A percentile compares a stretch with the other conserved stretches of the same genome.
phyloP scores from a whole-genome alignment of 2,329 filamentous ascomycete species.

The Fusarium sp. region DNA sequence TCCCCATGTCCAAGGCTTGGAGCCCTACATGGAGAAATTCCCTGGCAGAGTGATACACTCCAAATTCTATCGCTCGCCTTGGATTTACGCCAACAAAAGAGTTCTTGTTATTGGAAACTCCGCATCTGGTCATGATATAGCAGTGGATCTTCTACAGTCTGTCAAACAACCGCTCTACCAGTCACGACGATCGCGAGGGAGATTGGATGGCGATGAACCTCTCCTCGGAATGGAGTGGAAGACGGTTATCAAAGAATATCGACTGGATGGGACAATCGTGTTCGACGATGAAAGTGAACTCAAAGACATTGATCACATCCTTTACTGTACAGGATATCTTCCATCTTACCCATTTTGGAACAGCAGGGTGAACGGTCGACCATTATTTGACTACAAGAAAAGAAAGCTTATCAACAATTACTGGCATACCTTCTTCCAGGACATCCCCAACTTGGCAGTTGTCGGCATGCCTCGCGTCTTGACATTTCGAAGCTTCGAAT shows the following conservation, averaged over 20 bases:
- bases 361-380: slow-evolving; percentile 51
- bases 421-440: slow-evolving; percentile 62
- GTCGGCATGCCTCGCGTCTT: slow-evolving; percentile 61
- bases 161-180: slow-evolving; percentile 58
- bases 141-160: slow-evolving; percentile 48
- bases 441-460: slow-evolving; percentile 58
- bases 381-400: slow-evolving; percentile 59
- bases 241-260: slow-evolving; percentile 58
- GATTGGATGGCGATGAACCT: slow-evolving; percentile 61
- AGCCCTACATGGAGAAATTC: slow-evolving; percentile 49
- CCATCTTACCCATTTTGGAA: slow-evolving; percentile 62
- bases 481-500: slow-evolving; percentile 65
- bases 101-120: slow-evolving; percentile 56
- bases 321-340: slow-evolving; percentile 56
- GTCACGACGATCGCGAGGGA: slow-evolving; percentile 58
- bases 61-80: slow-evolving; percentile 55
- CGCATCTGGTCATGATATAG: slow-evolving; percentile 54
- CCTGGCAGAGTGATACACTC: slow-evolving; percentile 55
- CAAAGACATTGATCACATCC: slow-evolving; percentile 49
- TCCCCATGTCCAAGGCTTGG: slow-evolving; percentile 56
- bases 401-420: slow-evolving; percentile 57
- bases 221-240: slow-evolving; percentile 62
- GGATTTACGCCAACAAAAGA: slow-evolving; percentile 45
- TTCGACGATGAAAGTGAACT: slow-evolving; percentile 51
- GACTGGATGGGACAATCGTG: slow-evolving; percentile 53